Evolutionary conservation across 1,139 yeast species (phyloP).

Genomic region (Magnusiomyces suaveolens): DNA sequence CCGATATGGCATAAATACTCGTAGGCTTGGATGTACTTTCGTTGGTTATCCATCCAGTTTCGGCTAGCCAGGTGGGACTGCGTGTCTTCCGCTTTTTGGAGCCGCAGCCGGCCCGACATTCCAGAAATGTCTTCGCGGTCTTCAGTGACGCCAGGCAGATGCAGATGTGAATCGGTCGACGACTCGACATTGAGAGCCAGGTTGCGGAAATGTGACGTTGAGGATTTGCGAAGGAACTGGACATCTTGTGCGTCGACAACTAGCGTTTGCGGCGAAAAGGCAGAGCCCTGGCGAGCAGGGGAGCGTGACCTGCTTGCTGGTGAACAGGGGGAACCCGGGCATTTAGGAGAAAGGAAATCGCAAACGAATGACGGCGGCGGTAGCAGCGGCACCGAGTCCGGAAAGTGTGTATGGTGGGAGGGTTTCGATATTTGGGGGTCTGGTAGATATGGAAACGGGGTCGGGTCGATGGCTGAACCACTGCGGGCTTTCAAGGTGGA

Average conservation of each 20-base stretch:
- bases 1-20: constrained; percentile 83
- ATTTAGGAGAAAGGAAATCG: neutral
- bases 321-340: neutral
- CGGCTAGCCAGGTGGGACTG: constrained; percentile 24
- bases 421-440: no score
- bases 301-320: neutral
- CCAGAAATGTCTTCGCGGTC: constrained; percentile 33
- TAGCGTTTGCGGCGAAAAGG: constrained; percentile 3
- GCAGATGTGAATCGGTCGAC: constrained; percentile 8
- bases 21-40: constrained; percentile 45
- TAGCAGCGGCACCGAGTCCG: neutral
- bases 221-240: constrained; percentile 9
- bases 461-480: neutral
- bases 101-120: constrained; percentile 30
- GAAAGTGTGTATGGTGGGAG: neutral
- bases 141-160: constrained; percentile 24
- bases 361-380: neutral
- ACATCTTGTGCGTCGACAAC: constrained; percentile 13
- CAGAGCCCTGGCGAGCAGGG: neutral
- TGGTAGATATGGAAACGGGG: neutral
- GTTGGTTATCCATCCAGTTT: constrained; percentile 38
- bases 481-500: neutral
- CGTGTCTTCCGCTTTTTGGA: constrained; percentile 29
- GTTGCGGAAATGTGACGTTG: constrained; percentile 13
- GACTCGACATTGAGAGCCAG: constrained; percentile 7